Evolutionary conservation across 257 asterid species (phyloP), one percentile per base, ranked within the genome.

Genomic region (Fraxinus quadrangulata): DNA sequence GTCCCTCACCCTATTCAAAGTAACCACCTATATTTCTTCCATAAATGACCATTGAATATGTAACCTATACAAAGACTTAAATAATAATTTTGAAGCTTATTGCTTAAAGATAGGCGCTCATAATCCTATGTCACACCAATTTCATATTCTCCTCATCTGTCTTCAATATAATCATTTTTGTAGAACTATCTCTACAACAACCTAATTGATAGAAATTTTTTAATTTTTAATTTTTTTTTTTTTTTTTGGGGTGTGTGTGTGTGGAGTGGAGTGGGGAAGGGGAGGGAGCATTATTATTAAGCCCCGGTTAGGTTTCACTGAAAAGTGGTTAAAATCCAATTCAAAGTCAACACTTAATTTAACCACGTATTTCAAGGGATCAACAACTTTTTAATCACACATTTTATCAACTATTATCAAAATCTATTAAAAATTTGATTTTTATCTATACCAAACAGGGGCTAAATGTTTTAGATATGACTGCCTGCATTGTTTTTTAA

Each of bases 161-260:
- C 21, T 26, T 9, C 61, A 74, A 21, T 68, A 77, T 78, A 28
- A 36, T 71, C 69, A 49, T 30, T 37, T 40, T 30, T 65, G 49
- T 51, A 37, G 69, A 71, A 56, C 76, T 24, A 67, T 37, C 65
- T n/a, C 54, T 30, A 16, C 33, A 65, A 42, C 17, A 33, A 36
- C 63, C 70, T 49, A 59, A 77, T 8, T 31, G 59, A 40, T 28
- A 51, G 34, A 28, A 21, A 49, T n/a, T 65, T 12, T 0, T 2
- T 30, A 30, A 31, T 31, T 31, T 3, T 31, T 30, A 26, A 2
- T 30, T 21, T 56, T 12, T 47, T 30, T 30, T 30, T 2, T 3
- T 30, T 30, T 30, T 30, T 2, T 3, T 30, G 33, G 0, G 28
- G 28, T 0, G 33, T 30, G 33, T 1, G 31, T 28, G 33, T 1